These are phyloP conservation scores for Chrysoporthe cubensis DNA, from an alignment of 2,329 filamentous ascomycete genomes.

Conservation along the genomic window DNA sequence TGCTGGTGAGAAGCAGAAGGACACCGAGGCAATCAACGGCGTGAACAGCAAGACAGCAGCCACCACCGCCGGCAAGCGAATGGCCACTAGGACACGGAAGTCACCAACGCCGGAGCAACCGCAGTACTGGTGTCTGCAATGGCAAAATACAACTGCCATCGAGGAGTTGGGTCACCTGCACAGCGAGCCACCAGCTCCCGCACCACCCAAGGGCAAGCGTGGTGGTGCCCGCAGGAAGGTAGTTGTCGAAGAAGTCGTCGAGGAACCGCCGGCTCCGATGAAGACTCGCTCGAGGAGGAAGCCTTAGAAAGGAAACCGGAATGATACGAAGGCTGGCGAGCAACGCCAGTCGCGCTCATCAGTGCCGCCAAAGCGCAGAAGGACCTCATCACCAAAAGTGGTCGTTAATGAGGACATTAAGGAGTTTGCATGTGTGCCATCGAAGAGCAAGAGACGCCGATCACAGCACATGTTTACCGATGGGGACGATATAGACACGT, in stretches of 20 bases:
- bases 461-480: background rate
- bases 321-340: background rate
- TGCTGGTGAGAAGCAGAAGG: slow-evolving; percentile 42
- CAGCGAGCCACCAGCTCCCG: slow-evolving; percentile 57
- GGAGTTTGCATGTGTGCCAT: background rate
- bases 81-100: slow-evolving; percentile 52
- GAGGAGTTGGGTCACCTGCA: slow-evolving; percentile 63
- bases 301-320: background rate
- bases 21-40: slow-evolving; percentile 32
- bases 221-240: slow-evolving; percentile 54
- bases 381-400: background rate
- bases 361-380: background rate
- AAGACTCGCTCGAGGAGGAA: slow-evolving; percentile 28
- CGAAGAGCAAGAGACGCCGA: background rate
- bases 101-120: slow-evolving; percentile 51
- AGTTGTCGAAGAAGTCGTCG: slow-evolving; percentile 30
- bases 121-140: slow-evolving; percentile 54
- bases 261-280: slow-evolving; percentile 20
- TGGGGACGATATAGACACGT: background rate
- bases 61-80: slow-evolving; percentile 40
- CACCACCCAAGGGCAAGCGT: slow-evolving; percentile 52
- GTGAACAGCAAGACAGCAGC: slow-evolving; percentile 28
- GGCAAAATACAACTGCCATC: slow-evolving; percentile 61
- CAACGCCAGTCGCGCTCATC: background rate
- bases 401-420: background rate